phyloP scores from a whole-genome alignment of 1,284 basidiomycete species.

The Mycena citricolor region DNA sequence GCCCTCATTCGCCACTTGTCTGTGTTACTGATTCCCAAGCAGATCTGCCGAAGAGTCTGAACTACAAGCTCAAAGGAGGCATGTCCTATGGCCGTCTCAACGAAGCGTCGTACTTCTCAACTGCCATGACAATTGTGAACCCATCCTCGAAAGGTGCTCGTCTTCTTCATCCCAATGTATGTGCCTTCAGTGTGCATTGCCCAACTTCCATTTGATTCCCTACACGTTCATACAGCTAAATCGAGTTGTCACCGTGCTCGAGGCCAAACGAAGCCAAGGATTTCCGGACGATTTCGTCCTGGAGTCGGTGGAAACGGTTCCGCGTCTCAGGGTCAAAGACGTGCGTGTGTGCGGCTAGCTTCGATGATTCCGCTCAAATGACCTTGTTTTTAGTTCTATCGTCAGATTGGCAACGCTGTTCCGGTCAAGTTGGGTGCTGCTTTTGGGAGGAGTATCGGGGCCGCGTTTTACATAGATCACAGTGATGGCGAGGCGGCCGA shows the following conservation, averaged over 20 bases:
- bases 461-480: too few species aligned
- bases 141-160: background rate
- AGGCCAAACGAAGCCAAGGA: slow-evolving; percentile 1
- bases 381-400: slow-evolving; percentile 1
- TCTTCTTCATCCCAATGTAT: slow-evolving; percentile 12
- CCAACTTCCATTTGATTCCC: background rate
- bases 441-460: slow-evolving; percentile 1
- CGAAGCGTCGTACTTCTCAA: slow-evolving; percentile 3
- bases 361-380: background rate
- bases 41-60: too few species aligned
- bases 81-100: slow-evolving; percentile 9
- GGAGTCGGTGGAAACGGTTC: background rate
- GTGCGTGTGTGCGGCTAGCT: background rate
- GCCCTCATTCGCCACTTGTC: background rate
- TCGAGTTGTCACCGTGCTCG: slow-evolving; percentile 1
- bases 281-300: slow-evolving; percentile 3
- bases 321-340: background rate
- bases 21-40: too few species aligned
- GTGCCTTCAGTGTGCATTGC: too few species aligned
- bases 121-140: slow-evolving; percentile 10
- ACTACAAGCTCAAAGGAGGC: too few species aligned
- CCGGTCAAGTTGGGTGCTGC: slow-evolving; percentile 1
- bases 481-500: too few species aligned
- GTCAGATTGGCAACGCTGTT: slow-evolving; percentile 5
- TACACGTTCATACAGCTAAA: background rate